Evolutionary conservation across 75 land plant genomes (phyloP).

Genomic region (Gnetum montanum): DNA sequence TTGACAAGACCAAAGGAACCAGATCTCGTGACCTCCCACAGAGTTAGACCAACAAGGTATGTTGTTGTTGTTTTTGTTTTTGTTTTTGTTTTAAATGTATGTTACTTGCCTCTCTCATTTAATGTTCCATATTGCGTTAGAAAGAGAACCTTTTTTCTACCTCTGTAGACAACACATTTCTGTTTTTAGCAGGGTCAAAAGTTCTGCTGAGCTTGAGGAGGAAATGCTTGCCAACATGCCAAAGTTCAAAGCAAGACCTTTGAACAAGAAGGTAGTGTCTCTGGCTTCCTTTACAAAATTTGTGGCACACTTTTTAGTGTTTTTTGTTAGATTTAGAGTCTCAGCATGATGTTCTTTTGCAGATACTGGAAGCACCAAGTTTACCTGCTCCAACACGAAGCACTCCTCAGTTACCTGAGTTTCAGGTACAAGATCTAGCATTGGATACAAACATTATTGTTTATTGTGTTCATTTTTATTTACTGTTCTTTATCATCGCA

Average conservation of each 20-base stretch:
- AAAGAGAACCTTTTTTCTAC: not conserved
- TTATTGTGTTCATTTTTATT: not conserved
- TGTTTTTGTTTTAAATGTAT: not conserved
- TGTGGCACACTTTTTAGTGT: not conserved
- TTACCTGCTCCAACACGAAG: slow-evolving; percentile 52
- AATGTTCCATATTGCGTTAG: not conserved
- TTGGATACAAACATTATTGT: not conserved
- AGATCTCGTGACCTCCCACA: slow-evolving; percentile 78
- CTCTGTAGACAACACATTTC: not conserved
- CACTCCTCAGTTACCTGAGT: slow-evolving; percentile 62
- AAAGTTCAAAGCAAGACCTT: slow-evolving; percentile 88
- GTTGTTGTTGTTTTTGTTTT: not conserved
- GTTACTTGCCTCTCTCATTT: not conserved
- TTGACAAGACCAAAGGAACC: slow-evolving; percentile 88
- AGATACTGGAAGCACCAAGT: slow-evolving; percentile 82
- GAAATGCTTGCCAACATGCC: slow-evolving; percentile 96
- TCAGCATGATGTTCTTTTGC: not conserved
- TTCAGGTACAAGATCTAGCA: slow-evolving; percentile 45
- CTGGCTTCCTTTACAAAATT: not conserved
- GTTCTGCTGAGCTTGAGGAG: slow-evolving; percentile 85
- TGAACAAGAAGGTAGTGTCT: slow-evolving; percentile 74
- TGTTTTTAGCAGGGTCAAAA: slow-evolving; percentile 42
- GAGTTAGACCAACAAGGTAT: slow-evolving; percentile 54
- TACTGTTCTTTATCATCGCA: not conserved
- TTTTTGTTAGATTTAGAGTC: too few relatives aligned